phyloP scores from a whole-genome alignment of 1,284 basidiomycete species.

The Cryptococcus sp. region DNA sequence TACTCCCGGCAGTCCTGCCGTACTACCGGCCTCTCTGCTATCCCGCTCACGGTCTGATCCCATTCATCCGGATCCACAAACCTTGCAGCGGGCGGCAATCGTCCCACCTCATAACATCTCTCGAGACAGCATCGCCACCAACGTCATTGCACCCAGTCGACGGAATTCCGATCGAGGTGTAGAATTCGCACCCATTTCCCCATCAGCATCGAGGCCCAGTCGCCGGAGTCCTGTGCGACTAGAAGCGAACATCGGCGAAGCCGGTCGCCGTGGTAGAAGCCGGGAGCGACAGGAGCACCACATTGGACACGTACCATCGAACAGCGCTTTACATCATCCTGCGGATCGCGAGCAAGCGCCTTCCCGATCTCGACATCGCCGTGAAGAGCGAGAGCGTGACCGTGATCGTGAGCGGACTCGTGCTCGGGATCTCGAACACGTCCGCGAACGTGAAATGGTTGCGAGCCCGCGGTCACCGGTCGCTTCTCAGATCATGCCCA shows the following conservation, averaged over 20 bases:
- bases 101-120: slow-evolving; percentile 13
- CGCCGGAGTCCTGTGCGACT: slow-evolving; percentile 6
- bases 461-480: background rate
- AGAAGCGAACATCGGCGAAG: slow-evolving; percentile 1
- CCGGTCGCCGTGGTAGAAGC: slow-evolving; percentile 35
- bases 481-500: slow-evolving; percentile 32
- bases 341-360: slow-evolving; percentile 45
- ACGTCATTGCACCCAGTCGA: slow-evolving; percentile 16
- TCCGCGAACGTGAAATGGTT: background rate
- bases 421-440: slow-evolving; percentile 1
- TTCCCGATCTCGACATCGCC: slow-evolving; percentile 34
- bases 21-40: slow-evolving; percentile 27
- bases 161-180: slow-evolving; percentile 1
- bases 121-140: background rate
- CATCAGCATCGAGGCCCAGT: slow-evolving; percentile 6
- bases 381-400: slow-evolving; percentile 21
- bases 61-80: slow-evolving; percentile 23
- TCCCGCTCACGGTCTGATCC: slow-evolving; percentile 49
- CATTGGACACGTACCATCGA: slow-evolving; percentile 20
- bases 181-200: slow-evolving; percentile 1
- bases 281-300: slow-evolving; percentile 34
- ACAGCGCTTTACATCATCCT: slow-evolving; percentile 33
- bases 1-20: slow-evolving; percentile 9
- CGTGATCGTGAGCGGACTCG: slow-evolving; percentile 8
- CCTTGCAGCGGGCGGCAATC: background rate